phyloP scores from a whole-genome alignment of 2,329 filamentous ascomycete species.

The Penicillium sp. region DNA sequence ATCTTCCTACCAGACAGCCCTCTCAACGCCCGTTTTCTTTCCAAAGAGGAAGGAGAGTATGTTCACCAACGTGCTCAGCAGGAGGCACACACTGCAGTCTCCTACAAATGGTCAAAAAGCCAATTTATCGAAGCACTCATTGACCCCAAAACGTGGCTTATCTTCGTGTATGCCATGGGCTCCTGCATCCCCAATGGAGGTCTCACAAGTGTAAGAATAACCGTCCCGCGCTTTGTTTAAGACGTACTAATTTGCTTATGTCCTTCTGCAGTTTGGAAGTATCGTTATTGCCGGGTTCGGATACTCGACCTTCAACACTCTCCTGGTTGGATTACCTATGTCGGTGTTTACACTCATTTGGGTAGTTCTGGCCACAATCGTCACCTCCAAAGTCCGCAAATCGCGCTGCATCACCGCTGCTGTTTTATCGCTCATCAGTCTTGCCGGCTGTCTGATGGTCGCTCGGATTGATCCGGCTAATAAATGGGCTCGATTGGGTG shows the following conservation, averaged over 20 bases:
- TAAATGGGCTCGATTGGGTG: not conserved
- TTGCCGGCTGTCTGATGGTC: slow-evolving; percentile 1
- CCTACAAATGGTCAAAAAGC: not conserved
- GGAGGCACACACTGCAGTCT: not conserved
- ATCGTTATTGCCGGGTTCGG: slow-evolving; percentile 21
- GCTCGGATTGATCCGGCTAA: not conserved
- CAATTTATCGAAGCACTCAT: slow-evolving; percentile 36
- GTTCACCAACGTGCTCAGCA: not conserved
- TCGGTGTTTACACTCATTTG: slow-evolving; percentile 12
- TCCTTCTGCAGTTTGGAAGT: slow-evolving; percentile 13
- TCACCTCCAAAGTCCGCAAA: slow-evolving; percentile 7
- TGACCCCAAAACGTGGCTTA: slow-evolving; percentile 35
- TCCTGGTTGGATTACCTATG: slow-evolving; percentile 15
- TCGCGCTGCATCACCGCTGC: not conserved
- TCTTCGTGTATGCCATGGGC: slow-evolving; percentile 29
- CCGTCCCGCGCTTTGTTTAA: too few species aligned
- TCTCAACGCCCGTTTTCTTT: not conserved
- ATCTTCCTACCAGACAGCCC: not conserved
- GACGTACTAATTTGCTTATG: not conserved
- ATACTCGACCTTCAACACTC: slow-evolving; percentile 19
- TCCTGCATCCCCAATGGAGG: slow-evolving; percentile 33
- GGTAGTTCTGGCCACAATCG: slow-evolving; percentile 3
- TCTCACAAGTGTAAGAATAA: slow-evolving; percentile 16
- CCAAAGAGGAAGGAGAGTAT: not conserved
- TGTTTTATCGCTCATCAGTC: not conserved